Base-by-base conservation (phyloP, 345 rosid species). In the Brassica nigra region DNA sequence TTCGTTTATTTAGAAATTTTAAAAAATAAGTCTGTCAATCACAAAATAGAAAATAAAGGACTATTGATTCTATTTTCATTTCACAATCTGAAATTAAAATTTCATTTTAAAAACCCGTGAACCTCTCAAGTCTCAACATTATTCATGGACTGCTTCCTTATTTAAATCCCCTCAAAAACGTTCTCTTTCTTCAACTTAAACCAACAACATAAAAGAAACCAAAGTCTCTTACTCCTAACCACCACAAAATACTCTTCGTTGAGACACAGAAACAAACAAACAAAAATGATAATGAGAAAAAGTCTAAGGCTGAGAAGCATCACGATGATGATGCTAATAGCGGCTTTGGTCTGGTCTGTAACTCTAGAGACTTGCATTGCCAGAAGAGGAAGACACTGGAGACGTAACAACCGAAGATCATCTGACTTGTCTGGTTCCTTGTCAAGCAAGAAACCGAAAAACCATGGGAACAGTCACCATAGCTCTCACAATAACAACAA, bases 301-400 rank as follows among this genome's bases (percentile, higher is more conserved):
- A 62, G 76, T 75, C 39, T 77, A 34, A 86, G 82, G 62, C 36
- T 82, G n/a, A 88, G 86, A 75, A 86, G 86, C 84, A 62, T 87
- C 74, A 70, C 97, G 62, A 82, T 91, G 74, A 79, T 88, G 82
- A 37, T 89, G 30, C 66, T 88, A 77, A 47, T 89, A 79, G 89
- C 85, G 49, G 64, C 88, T 59, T 81, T 92, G 44, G 85, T 90
- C 9, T 93, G 92, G 97, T 87, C 85, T 73, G 85, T 90, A 47
- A 88, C 85, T 58, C 75, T 91, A 57, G 91, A 87, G 68, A 80
- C 85, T 30, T 91, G 95, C 94, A 91, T 81, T 89, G 97, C 95
- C 2, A 88, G 97, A 85, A 90, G 89, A 86, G 92, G 95, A 44
- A 87, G 76, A 83, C 95, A 92, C 61, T 88, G 91, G 97, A 91